These are phyloP conservation scores for Scutellaria minor DNA, from an alignment of 257 asterid genomes.

Conservation along the genomic window DNA sequence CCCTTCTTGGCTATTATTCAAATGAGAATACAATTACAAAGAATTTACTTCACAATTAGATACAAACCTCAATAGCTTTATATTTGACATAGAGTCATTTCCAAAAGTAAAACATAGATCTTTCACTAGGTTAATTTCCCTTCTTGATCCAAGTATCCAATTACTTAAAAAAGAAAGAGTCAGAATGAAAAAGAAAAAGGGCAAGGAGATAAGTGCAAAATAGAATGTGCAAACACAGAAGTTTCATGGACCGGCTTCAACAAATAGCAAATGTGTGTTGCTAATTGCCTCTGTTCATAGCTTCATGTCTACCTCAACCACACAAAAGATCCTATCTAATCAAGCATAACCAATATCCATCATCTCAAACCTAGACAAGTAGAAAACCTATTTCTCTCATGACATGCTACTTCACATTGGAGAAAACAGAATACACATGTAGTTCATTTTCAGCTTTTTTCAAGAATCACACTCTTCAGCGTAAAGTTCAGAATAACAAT, in stretches of 20 bases:
- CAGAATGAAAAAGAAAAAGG: not conserved
- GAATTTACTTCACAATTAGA: not conserved
- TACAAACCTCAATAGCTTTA: not conserved
- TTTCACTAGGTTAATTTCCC: not conserved
- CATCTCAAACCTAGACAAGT: slow-evolving; percentile 3
- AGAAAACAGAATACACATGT: not conserved
- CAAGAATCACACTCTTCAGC: not conserved
- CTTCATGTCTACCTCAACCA: slow-evolving; percentile 10
- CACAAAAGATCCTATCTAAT: not conserved
- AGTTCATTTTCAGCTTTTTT: not conserved
- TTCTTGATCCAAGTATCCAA: not conserved
- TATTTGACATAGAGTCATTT: not conserved
- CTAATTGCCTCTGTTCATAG: slow-evolving; percentile 16
- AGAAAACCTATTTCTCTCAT: slow-evolving; percentile 1
- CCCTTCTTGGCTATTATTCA: not conserved
- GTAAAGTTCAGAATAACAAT: not conserved
- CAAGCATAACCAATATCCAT: slow-evolving; percentile 17
- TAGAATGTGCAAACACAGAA: not conserved
- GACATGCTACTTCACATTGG: slow-evolving; percentile 3
- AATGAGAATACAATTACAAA: not conserved
- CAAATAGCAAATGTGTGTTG: slow-evolving; percentile 14
- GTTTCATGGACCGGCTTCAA: not conserved
- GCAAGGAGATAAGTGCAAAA: not conserved
- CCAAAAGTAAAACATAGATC: not conserved
- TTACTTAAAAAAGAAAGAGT: not conserved